Conservation (phyloP, 371 early-diverging fungal genomes). For the Apophysomyces ossiformis region DNA sequence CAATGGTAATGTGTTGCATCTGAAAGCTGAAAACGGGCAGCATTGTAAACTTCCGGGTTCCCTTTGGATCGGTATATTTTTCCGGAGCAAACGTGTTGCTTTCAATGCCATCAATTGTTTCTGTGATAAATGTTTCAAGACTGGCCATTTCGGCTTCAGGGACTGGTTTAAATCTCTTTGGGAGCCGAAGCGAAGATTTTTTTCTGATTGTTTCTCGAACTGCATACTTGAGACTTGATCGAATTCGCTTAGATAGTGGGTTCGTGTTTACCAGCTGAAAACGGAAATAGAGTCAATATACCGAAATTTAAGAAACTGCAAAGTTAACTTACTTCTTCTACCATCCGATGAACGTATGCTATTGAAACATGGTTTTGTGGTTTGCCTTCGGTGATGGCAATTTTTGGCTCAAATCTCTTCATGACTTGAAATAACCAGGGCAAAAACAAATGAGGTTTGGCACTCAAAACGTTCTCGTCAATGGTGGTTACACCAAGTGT, state of each 20-base stretch:
- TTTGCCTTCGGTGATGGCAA: neutral
- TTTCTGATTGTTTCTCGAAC: neutral
- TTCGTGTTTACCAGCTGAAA: neutral
- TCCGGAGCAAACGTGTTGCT: constrained; percentile 3
- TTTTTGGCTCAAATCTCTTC: neutral
- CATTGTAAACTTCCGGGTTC: no score
- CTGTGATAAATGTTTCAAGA: neutral
- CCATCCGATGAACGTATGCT: neutral
- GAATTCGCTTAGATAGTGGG: neutral
- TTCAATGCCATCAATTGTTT: neutral
- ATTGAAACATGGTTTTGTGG: neutral
- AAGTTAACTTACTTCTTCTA: neutral
- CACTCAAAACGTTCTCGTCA: no score
- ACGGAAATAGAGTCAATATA: neutral
- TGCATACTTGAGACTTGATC: neutral
- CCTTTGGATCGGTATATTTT: no score
- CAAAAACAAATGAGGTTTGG: neutral
- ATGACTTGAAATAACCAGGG: neutral
- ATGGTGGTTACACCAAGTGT: no score
- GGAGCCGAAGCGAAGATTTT: neutral
- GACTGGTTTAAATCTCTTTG: neutral
- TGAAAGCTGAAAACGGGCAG: no score
- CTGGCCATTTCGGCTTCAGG: neutral
- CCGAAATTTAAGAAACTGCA: neutral
- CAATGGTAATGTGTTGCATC: no score